Evolutionary conservation across 2,329 filamentous ascomycete species (phyloP).

Genomic region (Pestalotiopsis sp.): DNA sequence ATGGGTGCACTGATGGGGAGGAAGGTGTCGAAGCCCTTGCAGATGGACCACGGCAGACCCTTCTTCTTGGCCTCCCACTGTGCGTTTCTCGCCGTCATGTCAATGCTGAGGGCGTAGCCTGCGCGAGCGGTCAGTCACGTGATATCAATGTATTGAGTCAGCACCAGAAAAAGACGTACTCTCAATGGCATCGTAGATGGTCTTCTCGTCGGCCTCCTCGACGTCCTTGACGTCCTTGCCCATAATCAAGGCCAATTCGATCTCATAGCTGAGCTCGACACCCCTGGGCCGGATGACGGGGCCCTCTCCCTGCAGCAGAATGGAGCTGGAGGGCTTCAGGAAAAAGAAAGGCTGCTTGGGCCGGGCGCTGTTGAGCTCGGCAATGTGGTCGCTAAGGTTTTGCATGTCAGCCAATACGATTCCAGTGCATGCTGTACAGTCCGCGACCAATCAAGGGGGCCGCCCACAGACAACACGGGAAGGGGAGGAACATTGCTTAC

Average conservation of each 20-base stretch:
- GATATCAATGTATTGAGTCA: not conserved
- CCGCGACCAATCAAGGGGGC: not conserved
- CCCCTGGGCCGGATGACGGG: constrained; percentile 82
- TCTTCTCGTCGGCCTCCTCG: constrained; percentile 70
- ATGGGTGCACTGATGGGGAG: constrained; percentile 84
- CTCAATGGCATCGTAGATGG: constrained; percentile 80
- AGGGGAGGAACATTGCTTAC: constrained; percentile 47
- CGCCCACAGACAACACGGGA: not conserved
- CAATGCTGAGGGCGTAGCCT: constrained; percentile 90
- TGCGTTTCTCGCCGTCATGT: constrained; percentile 95
- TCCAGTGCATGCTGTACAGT: constrained; percentile 15
- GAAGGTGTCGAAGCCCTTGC: constrained; percentile 98
- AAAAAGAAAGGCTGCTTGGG: constrained; percentile 99
- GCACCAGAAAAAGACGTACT: constrained; percentile 48
- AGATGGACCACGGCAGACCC: constrained; percentile 92
- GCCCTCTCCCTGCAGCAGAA: constrained; percentile 77
- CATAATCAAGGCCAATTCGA: constrained; percentile 89
- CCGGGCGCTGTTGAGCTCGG: constrained; percentile 82
- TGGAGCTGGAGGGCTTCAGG: constrained; percentile 87
- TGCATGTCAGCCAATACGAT: constrained; percentile 14
- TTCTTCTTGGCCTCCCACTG: constrained; percentile 98
- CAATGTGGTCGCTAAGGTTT: constrained; percentile 77
- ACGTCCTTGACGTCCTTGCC: constrained; percentile 80
- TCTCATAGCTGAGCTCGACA: constrained; percentile 88
- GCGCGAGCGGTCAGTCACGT: constrained; percentile 10